Base-by-base conservation (phyloP, 2,329 filamentous ascomycete species). In the Aspergillus hiratsukae region DNA sequence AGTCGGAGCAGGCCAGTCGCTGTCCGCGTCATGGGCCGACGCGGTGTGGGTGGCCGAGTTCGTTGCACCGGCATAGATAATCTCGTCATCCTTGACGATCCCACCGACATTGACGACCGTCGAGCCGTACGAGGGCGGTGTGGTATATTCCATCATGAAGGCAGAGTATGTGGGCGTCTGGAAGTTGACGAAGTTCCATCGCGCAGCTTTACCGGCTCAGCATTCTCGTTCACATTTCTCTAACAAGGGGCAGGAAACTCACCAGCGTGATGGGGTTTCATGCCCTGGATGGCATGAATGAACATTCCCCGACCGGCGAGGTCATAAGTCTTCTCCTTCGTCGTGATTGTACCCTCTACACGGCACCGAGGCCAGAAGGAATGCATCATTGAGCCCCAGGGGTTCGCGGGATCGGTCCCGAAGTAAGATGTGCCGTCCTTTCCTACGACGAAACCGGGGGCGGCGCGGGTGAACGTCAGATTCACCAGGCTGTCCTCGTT, bases 181-280 rank as follows among this genome's bases (percentile, higher is more conserved):
- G 79, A 96, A 96, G 76, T 92, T 85, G 75, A 85, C 82, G 78
- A 97, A 99, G 76, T 94, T 96, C 94, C 94, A 99, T 61, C 84
- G 86, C 29, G 89, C 86, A 59, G 93, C 86, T 84, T 45, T 10
- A 8, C 17, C n/a, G 43, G 10, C 43, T 46, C 23, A 45, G 10
- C 25, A 28, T 37, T 35, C 55, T 62, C 25, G 41, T 31, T 21
- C 25, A 48, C 41, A 35, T 53, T 58, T 51, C 52, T 23, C 53
- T 21, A 9, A 21, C 17, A 41, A 9, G 6, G 40, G 19, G 21
- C 7, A 37, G 54, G 21, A 11, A 50, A 66, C 77, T 66, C 78
- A 86, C 83, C 92, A 58, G 91, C 89, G 72, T 99, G 95, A 75
- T 99, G 94, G 43, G 94, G 94, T 83, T 99, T 99, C 93, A 97